phyloP scores from a whole-genome alignment of 2,329 filamentous ascomycete genomes.

The Talaromyces sp. region DNA sequence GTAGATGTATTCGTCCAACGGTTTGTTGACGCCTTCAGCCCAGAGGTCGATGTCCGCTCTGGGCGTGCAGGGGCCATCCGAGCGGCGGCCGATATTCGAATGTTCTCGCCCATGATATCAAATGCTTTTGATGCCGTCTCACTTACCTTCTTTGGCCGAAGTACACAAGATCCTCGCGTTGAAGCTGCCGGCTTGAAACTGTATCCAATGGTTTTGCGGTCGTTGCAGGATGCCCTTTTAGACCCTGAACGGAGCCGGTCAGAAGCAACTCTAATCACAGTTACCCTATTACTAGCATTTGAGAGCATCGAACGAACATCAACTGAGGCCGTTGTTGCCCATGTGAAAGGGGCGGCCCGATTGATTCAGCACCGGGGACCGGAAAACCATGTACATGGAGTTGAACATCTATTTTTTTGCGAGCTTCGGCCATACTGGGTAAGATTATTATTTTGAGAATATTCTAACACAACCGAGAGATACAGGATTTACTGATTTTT shows the following conservation, averaged over 20 bases:
- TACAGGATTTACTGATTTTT: constrained; percentile 2
- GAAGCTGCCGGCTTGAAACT: constrained; percentile 28
- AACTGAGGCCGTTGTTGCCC: constrained; percentile 25
- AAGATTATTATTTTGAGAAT: background rate
- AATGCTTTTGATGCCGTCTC: constrained; percentile 35
- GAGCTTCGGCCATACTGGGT: constrained; percentile 38
- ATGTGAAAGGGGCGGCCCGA: constrained; percentile 30
- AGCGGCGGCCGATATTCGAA: constrained; percentile 32
- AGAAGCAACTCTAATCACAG: constrained; percentile 34
- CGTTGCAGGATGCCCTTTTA: constrained; percentile 30
- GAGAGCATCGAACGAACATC: constrained; percentile 36
- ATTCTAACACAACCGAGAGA: background rate
- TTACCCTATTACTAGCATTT: constrained; percentile 33
- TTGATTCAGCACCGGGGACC: constrained; percentile 35
- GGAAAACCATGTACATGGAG: constrained; percentile 34
- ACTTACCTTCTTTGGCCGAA: constrained; percentile 35
- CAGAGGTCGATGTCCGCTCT: constrained; percentile 28
- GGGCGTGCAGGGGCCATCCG: constrained; percentile 32
- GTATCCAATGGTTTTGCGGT: constrained; percentile 31
- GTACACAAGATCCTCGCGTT: constrained; percentile 27
- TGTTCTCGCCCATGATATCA: constrained; percentile 34
- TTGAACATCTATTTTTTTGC: constrained; percentile 34
- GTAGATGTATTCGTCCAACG: constrained; percentile 34
- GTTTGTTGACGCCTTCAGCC: constrained; percentile 37
- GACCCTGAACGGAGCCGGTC: constrained; percentile 32